Conservation (phyloP, 768 basidiomycete genomes). For the Rhodotorula paludigena region DNA sequence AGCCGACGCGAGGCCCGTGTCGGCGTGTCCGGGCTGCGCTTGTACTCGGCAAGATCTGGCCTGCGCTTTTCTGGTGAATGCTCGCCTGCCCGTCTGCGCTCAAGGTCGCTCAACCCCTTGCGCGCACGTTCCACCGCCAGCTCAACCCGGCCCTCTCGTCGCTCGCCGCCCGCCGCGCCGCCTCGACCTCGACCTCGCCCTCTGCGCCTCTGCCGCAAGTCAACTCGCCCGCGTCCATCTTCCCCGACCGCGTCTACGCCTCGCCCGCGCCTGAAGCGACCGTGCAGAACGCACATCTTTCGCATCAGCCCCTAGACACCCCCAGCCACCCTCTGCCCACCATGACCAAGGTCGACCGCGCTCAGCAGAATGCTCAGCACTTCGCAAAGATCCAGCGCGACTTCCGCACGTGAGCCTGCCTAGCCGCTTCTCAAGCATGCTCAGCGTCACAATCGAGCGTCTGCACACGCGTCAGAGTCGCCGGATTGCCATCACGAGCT, state of each 20-base stretch:
- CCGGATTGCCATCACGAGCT: too few species aligned
- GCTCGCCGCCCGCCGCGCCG: not conserved
- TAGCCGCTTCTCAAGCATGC: not conserved
- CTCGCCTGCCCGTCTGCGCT: not conserved
- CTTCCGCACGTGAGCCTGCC: constrained; percentile 15
- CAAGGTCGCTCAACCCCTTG: too few species aligned
- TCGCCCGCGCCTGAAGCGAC: constrained; percentile 14
- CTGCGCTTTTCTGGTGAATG: not conserved
- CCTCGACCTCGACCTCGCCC: not conserved
- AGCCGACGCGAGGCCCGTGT: too few species aligned
- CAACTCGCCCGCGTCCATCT: not conserved
- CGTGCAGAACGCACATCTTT: constrained; percentile 6
- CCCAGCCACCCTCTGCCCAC: not conserved
- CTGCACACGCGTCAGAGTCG: not conserved
- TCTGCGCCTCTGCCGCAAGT: not conserved
- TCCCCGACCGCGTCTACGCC: constrained; percentile 4
- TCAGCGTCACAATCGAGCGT: too few species aligned
- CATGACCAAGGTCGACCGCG: not conserved
- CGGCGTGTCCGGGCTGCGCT: too few species aligned
- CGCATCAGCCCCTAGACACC: too few species aligned
- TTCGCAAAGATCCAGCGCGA: constrained; percentile 19
- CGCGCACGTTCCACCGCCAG: not conserved
- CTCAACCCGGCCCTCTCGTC: constrained; percentile 12
- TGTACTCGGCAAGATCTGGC: too few species aligned
- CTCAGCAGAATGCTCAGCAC: constrained; percentile 1